Base-by-base conservation (phyloP, 306 rosid genomes). In the Sechiopsis laciniata region DNA sequence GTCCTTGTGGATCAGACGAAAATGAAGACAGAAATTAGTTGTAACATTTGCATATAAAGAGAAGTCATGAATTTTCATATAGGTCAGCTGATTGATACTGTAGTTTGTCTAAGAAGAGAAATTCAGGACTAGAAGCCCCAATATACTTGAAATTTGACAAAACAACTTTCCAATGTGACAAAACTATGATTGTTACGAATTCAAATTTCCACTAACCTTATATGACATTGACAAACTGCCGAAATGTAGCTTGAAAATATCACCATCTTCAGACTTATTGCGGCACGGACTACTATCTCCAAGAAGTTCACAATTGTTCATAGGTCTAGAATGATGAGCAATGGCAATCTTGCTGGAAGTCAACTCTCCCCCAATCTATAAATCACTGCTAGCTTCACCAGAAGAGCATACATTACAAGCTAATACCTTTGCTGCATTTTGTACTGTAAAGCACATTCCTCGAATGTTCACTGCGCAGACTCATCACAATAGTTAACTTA, bases 221-320 rank as follows among this genome's bases (percentile, higher is more conserved):
- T 56, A 74, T 1, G 79, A 68, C 56, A 77, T 76, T 79, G 96
- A 88, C 72, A 88, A 73, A 79, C 84, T 90, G 59, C 88, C 88
- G 60, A 83, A 86, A 82, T 90, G 93, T 78, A 71, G 84, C 88
- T 78, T 86, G 80, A 88, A 86, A 51, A 90, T 70, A 75, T 79
- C 83, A 58, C 74, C 74, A 45, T 86, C 86, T 84, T 84, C 84
- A 71, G 76, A 78, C 29, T 45, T 64, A 75, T 11, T 54, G 60
- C 35, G 74, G 55, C 71, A 73, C 35, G 58, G 67, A 69, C 74
- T 74, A 45, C 29, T 26, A 26, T 26, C 29, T 26, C 29, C 29
- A 26, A 29, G 64, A 32, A 11, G 76, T 65, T 58, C 59, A 60
- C 11, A 55, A 55, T 46, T 60, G 65, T 40, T 55, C 13, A 42